phyloP scores from a whole-genome alignment of 1,284 basidiomycete genomes.

The Rugosomyces carneus region DNA sequence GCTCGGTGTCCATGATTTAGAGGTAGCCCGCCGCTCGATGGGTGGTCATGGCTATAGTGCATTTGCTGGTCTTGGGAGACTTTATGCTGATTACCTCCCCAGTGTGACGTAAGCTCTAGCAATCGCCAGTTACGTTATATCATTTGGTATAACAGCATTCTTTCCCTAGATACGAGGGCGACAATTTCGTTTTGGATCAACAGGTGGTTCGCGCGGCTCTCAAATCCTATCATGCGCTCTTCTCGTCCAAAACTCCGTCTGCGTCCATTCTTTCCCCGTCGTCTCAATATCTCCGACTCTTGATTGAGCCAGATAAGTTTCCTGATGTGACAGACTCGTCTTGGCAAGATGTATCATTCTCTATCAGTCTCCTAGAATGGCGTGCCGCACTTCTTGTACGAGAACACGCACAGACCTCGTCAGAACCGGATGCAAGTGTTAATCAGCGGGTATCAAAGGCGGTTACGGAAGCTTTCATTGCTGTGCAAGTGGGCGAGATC shows the following conservation, averaged over 20 bases:
- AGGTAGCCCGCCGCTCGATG: conserved; percentile 64
- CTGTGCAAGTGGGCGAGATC: conserved; percentile 44
- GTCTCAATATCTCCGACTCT: conserved; percentile 47
- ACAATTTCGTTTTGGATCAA: conserved; percentile 70
- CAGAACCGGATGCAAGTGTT: conserved; percentile 42
- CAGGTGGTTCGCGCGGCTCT: conserved; percentile 69
- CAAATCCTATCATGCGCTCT: conserved; percentile 45
- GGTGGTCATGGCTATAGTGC: conserved; percentile 77
- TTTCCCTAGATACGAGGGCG: conserved; percentile 65
- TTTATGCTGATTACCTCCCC: conserved; percentile 64
- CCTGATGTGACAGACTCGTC: conserved; percentile 19
- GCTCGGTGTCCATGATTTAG: conserved; percentile 52
- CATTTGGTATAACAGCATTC: not conserved
- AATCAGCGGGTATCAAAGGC: conserved; percentile 57
- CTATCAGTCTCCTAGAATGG: conserved; percentile 50
- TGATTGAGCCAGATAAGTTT: conserved; percentile 23
- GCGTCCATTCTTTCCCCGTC: conserved; percentile 37
- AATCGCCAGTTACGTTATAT: not conserved
- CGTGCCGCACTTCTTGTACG: conserved; percentile 56
- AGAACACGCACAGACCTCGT: conserved; percentile 35
- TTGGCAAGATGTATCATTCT: conserved; percentile 33
- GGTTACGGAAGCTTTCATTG: conserved; percentile 64
- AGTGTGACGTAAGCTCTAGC: conserved; percentile 46
- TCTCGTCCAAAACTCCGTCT: conserved; percentile 19
- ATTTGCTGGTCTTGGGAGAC: conserved; percentile 58